phyloP scores from a whole-genome alignment of 495 filamentous ascomycete genomes.

The Extremus antarcticus region DNA sequence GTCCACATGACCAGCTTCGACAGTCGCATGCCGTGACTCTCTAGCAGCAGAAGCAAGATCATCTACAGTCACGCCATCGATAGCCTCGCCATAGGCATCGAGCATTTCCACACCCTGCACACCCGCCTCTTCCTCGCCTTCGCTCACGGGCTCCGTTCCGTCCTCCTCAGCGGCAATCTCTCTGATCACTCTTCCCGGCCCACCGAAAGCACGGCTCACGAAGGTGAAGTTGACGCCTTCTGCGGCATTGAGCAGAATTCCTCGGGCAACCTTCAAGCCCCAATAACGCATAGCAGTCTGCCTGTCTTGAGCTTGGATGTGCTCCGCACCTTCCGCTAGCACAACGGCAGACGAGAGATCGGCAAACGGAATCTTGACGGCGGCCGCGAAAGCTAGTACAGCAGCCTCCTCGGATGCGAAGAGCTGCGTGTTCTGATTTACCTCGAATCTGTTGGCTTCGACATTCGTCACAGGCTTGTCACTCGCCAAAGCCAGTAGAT shows the following conservation, averaged over 20 bases:
- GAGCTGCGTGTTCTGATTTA: slow-evolving; percentile 40
- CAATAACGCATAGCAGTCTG: slow-evolving; percentile 44
- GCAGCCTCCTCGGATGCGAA: slow-evolving; percentile 47
- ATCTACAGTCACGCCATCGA: slow-evolving; percentile 6
- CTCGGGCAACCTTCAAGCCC: slow-evolving; percentile 50
- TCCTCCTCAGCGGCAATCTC: slow-evolving; percentile 22
- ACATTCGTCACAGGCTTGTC: slow-evolving; percentile 43
- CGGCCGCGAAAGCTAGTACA: slow-evolving; percentile 45
- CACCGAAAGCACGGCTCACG: slow-evolving; percentile 55
- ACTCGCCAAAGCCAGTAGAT: slow-evolving; percentile 41
- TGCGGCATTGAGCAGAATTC: slow-evolving; percentile 51
- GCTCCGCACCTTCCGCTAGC: slow-evolving; percentile 15
- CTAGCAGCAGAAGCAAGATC: slow-evolving; percentile 3
- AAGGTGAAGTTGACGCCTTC: slow-evolving; percentile 46
- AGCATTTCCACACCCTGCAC: slow-evolving; percentile 8
- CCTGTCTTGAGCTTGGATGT: slow-evolving; percentile 24
- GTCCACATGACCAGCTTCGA: slow-evolving; percentile 15
- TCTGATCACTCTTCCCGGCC: slow-evolving; percentile 33
- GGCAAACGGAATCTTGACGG: slow-evolving; percentile 41
- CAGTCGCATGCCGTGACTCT: background rate
- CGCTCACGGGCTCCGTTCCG: slow-evolving; percentile 11
- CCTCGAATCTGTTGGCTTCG: slow-evolving; percentile 49
- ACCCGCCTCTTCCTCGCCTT: slow-evolving; percentile 8
- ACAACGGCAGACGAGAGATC: slow-evolving; percentile 35
- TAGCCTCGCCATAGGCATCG: slow-evolving; percentile 4